A percentile compares a stretch with the other conserved stretches of the same genome.
Conservation (phyloP, 2,329 filamentous ascomycete species). For the Ceratocystis lukuohia region DNA sequence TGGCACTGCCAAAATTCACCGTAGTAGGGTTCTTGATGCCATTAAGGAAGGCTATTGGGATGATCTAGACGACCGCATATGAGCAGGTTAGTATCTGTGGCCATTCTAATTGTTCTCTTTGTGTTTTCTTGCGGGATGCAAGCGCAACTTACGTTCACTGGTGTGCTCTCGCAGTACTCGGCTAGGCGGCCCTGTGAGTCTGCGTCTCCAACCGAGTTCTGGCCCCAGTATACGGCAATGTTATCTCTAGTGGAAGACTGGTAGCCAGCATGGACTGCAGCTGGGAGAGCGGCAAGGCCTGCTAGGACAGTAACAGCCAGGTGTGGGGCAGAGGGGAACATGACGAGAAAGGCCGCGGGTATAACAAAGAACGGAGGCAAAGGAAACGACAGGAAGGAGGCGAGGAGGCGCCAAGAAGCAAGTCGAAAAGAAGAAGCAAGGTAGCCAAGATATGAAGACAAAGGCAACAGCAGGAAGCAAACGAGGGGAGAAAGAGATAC, state of each 20-base stretch:
- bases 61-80: slow-evolving; percentile 23
- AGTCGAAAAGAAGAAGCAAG: background rate
- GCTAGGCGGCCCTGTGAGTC: slow-evolving; percentile 41
- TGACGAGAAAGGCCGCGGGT: background rate
- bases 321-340: background rate
- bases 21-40: slow-evolving; percentile 40
- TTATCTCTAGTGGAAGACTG: slow-evolving; percentile 34
- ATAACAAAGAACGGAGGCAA: background rate
- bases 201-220: slow-evolving; percentile 27
- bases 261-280: slow-evolving; percentile 30
- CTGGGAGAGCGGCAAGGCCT: slow-evolving; percentile 22
- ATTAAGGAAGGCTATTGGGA: slow-evolving; percentile 51
- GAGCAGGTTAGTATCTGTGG: background rate
- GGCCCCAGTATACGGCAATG: slow-evolving; percentile 55
- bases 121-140: background rate
- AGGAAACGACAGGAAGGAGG: background rate
- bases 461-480: background rate
- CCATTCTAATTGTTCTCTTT: slow-evolving; percentile 18
- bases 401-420: background rate
- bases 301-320: background rate
- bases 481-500: background rate
- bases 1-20: slow-evolving; percentile 52
- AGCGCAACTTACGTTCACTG: slow-evolving; percentile 32
- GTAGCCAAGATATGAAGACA: background rate
- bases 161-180: slow-evolving; percentile 42